Percentiles rank a stretch among this genome's conserved stretches.
These are phyloP conservation scores for Pistacia atlantica DNA, from an alignment of 345 rosid species.

Conservation along the genomic window DNA sequence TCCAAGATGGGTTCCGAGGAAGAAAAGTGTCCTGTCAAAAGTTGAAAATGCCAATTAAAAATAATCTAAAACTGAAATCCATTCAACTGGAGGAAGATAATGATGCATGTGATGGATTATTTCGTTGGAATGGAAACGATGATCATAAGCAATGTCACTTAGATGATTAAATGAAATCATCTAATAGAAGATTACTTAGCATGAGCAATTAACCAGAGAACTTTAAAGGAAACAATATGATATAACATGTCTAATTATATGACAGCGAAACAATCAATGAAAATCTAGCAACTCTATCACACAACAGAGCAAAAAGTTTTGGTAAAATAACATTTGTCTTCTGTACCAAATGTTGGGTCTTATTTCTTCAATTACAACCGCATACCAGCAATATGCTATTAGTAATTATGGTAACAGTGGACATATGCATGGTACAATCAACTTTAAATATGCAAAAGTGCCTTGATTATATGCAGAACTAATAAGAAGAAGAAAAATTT, in stretches of 20 bases:
- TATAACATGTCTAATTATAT: not conserved
- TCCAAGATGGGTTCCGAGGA: slow-evolving; percentile 62
- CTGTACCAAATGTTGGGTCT: not conserved
- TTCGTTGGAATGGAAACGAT: too few species aligned
- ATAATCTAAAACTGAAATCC: not conserved
- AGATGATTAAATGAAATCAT: too few species aligned
- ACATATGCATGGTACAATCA: not conserved
- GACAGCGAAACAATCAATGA: not conserved
- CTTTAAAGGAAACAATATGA: not conserved
- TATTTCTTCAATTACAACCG: not conserved
- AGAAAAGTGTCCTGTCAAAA: slow-evolving; percentile 75
- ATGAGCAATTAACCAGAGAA: not conserved
- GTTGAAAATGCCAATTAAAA: not conserved
- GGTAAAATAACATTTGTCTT: too few species aligned
- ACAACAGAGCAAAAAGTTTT: not conserved
- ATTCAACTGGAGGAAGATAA: too few species aligned
- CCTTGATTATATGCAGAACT: too few species aligned
- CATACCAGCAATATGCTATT: not conserved
- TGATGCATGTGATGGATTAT: too few species aligned
- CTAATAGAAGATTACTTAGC: too few species aligned
- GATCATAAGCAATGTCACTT: too few species aligned
- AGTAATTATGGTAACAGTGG: not conserved
- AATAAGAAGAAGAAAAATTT: too few species aligned
- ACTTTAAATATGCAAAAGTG: too few species aligned
- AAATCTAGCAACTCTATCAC: not conserved